Evolutionary conservation across 495 filamentous ascomycete genomes (phyloP).

Genomic region (Penicillium pancosmium): DNA sequence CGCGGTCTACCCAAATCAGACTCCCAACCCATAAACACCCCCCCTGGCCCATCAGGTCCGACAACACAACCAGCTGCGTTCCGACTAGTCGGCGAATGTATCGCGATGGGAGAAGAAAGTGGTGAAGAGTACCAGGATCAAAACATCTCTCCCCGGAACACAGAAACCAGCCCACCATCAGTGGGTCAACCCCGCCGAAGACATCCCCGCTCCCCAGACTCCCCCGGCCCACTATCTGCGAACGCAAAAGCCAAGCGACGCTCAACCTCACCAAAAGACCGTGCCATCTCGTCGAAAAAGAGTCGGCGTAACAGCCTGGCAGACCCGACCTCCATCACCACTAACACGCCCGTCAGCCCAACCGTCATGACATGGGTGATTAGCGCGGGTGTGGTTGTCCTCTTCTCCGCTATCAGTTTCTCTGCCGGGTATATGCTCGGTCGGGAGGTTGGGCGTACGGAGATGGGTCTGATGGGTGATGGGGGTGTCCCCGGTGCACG

Average conservation of each 20-base stretch:
- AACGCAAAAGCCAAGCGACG: conserved; percentile 52
- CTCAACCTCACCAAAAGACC: conserved; percentile 56
- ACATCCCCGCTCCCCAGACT: conserved; percentile 25
- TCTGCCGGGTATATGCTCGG: conserved; percentile 91
- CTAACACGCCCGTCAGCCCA: conserved; percentile 44
- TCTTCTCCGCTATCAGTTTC: conserved; percentile 90
- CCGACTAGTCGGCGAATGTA: conserved; percentile 76
- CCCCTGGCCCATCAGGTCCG: conserved; percentile 23
- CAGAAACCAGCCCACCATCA: conserved; percentile 27
- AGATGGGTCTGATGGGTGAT: conserved; percentile 50
- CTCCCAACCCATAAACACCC: conserved; percentile 25
- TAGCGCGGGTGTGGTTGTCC: conserved; percentile 86
- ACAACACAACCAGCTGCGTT: conserved; percentile 38
- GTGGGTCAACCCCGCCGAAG: conserved; percentile 23
- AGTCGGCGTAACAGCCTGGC: conserved; percentile 44
- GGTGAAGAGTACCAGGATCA: conserved; percentile 19
- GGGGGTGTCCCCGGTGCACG: conserved; percentile 32
- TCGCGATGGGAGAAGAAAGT: conserved; percentile 58
- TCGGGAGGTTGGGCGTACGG: conserved; percentile 73
- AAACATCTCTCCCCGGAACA: conserved; percentile 13
- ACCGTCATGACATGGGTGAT: conserved; percentile 91
- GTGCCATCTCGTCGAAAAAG: conserved; percentile 56
- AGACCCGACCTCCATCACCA: conserved; percentile 19
- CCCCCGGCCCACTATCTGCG: conserved; percentile 25
- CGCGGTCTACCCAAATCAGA: conserved; percentile 74